Percentiles rank a stretch among this genome's conserved stretches.
Evolutionary conservation across 1,284 basidiomycete species (phyloP).

Genomic region (Apiotrichum montevideense): DNA sequence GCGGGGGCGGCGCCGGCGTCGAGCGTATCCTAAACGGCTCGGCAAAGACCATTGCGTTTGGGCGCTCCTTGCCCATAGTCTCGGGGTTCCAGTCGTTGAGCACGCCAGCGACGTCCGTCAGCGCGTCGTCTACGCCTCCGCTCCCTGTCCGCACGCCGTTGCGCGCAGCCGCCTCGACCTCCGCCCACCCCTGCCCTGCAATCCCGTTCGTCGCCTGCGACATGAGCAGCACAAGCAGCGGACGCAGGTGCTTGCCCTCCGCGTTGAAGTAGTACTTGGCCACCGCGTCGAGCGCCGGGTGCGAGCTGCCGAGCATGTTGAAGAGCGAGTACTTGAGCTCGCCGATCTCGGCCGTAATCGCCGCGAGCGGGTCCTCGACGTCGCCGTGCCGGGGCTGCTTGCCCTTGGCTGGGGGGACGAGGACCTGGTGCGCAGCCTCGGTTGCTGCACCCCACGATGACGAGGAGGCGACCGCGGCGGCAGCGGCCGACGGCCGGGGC

Average conservation of each 20-base stretch:
- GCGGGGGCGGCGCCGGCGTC: background rate
- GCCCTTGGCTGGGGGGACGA: conserved; percentile 22
- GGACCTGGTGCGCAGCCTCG: conserved; percentile 37
- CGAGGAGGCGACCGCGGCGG: conserved; percentile 1
- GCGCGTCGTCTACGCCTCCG: conserved; percentile 38
- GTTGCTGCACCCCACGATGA: conserved; percentile 44
- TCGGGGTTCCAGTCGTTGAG: conserved; percentile 49
- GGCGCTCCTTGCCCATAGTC: conserved; percentile 35
- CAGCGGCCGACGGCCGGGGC: conserved; percentile 7
- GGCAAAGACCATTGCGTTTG: conserved; percentile 31
- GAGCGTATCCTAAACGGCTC: conserved; percentile 36
- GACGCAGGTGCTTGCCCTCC: conserved; percentile 75
- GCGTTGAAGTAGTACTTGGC: conserved; percentile 92
- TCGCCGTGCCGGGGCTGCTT: background rate
- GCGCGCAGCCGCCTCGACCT: conserved; percentile 3
- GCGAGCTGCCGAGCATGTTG: conserved; percentile 75
- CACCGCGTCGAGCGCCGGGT: conserved; percentile 78
- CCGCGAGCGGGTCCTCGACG: conserved; percentile 33
- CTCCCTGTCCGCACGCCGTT: conserved; percentile 4
- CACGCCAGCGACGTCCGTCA: conserved; percentile 42
- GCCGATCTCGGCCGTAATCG: conserved; percentile 65
- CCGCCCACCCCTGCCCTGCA: conserved; percentile 44
- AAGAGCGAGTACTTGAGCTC: conserved; percentile 70
- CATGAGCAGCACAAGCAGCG: conserved; percentile 84
- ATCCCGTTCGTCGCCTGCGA: conserved; percentile 83